Evolutionary conservation across 352 stramenopile species (phyloP).

Genomic region (Phytophthora podocarpi): DNA sequence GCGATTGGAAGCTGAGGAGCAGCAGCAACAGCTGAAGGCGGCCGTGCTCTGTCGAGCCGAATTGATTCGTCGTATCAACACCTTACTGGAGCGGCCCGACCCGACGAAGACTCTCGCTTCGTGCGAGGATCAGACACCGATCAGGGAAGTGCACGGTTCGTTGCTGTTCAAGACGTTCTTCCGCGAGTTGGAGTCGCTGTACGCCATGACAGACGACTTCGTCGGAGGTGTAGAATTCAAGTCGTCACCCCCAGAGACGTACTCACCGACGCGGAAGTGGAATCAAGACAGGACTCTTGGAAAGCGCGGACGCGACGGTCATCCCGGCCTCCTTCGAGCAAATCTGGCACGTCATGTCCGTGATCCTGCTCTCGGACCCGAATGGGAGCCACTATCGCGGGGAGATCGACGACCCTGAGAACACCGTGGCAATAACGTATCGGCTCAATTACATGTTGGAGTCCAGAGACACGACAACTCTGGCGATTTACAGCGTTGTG

Average conservation of each 20-base stretch:
- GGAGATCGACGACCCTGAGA: conserved; percentile 6
- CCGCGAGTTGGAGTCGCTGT: conserved; percentile 24
- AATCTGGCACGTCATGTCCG: conserved; percentile 1
- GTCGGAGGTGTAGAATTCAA: conserved; percentile 1
- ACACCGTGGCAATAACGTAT: conserved; percentile 10
- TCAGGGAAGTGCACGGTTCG: neutral
- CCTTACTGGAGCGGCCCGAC: neutral
- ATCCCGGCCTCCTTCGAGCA: conserved; percentile 4
- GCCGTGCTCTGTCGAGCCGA: conserved; percentile 2
- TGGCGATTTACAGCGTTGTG: conserved; percentile 28
- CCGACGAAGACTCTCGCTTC: neutral
- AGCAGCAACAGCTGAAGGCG: conserved; percentile 12
- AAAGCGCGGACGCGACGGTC: conserved; percentile 6
- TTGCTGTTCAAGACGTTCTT: conserved; percentile 25
- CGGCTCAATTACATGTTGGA: neutral
- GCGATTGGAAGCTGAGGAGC: conserved; percentile 16
- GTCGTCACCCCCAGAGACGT: neutral
- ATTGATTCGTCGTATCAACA: conserved; percentile 11
- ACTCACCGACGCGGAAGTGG: neutral
- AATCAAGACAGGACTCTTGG: neutral
- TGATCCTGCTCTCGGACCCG: neutral
- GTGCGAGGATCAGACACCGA: neutral
- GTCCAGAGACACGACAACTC: neutral
- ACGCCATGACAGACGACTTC: conserved; percentile 16
- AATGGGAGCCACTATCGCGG: conserved; percentile 2